Evolutionary conservation across 768 basidiomycete species (phyloP).

Genomic region (Brasilioporus rufonigricans): DNA sequence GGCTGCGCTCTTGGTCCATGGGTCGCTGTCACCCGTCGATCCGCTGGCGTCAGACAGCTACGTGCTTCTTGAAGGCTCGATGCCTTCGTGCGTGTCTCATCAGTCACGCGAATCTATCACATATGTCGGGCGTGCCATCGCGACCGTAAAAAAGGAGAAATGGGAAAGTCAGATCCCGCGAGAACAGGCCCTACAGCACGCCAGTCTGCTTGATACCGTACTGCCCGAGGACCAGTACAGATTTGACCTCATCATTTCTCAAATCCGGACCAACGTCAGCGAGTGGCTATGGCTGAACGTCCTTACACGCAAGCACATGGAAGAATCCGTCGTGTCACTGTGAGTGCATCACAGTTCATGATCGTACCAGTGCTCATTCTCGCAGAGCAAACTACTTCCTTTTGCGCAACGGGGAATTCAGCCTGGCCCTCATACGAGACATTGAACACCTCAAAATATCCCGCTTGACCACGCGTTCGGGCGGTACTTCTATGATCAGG

Average conservation of each 20-base stretch:
- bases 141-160: conserved; percentile 75
- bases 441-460: conserved; percentile 81
- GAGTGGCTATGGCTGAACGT: conserved; percentile 96
- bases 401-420: conserved; percentile 84
- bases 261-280: conserved; percentile 77
- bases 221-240: conserved; percentile 73
- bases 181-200: conserved; percentile 62
- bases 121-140: conserved; percentile 85
- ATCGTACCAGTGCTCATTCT: conserved; percentile 5
- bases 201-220: conserved; percentile 59
- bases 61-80: conserved; percentile 56
- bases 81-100: conserved; percentile 72
- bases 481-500: conserved; percentile 71
- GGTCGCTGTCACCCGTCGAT: conserved; percentile 58
- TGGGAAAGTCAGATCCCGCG: conserved; percentile 78
- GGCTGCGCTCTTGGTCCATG: too few species aligned
- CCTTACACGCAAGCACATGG: conserved; percentile 77
- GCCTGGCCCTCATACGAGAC: conserved; percentile 79
- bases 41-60: conserved; percentile 65
- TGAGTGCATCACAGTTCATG: conserved; percentile 37
- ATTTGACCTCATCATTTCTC: conserved; percentile 71
- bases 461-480: conserved; percentile 66
- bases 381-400: conserved; percentile 84
- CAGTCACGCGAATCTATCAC: conserved; percentile 78
- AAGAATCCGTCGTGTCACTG: conserved; percentile 83